Percentiles rank a stretch among this genome's conserved stretches.
These are phyloP conservation scores for Cladosporium sp. DNA, from an alignment of 2,329 filamentous ascomycete genomes.

Conservation along the genomic window DNA sequence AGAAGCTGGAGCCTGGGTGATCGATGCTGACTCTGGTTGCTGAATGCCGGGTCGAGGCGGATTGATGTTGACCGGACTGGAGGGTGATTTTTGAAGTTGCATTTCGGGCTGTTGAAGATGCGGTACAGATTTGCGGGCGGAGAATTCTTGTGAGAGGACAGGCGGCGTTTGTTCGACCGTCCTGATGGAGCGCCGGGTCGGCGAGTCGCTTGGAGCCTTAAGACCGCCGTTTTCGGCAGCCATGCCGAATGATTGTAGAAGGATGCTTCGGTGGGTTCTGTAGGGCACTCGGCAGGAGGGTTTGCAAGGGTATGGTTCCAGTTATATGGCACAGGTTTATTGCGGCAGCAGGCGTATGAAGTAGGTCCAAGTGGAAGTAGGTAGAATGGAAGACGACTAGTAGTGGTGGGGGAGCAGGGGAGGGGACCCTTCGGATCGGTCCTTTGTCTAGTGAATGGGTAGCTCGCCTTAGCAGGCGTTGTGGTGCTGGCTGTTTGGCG, in stretches of 20 bases:
- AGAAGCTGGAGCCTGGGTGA: conserved; percentile 14
- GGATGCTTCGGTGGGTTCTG: neutral
- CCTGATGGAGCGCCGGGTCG: conserved; percentile 6
- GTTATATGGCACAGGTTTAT: neutral
- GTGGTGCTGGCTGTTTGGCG: neutral
- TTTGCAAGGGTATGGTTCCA: neutral
- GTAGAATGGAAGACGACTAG: neutral
- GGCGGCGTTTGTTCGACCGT: conserved; percentile 12
- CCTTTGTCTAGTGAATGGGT: neutral
- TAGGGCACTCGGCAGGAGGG: neutral
- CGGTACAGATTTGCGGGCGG: conserved; percentile 6
- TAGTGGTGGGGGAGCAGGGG: neutral
- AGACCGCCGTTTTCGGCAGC: conserved; percentile 8
- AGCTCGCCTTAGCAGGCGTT: neutral
- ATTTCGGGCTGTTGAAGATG: conserved; percentile 21
- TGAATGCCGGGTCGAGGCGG: conserved; percentile 26
- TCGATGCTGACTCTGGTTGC: conserved; percentile 27
- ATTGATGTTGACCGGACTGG: conserved; percentile 31
- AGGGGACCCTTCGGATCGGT: neutral
- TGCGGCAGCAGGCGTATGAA: neutral
- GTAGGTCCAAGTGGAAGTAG: neutral
- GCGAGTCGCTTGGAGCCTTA: neutral
- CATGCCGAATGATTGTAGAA: conserved; percentile 1
- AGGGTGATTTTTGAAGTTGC: conserved; percentile 29
- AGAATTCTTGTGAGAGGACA: conserved; percentile 2